These are phyloP conservation scores for Bisporella sp. DNA, from an alignment of 2,329 filamentous ascomycete genomes.

Conservation along the genomic window DNA sequence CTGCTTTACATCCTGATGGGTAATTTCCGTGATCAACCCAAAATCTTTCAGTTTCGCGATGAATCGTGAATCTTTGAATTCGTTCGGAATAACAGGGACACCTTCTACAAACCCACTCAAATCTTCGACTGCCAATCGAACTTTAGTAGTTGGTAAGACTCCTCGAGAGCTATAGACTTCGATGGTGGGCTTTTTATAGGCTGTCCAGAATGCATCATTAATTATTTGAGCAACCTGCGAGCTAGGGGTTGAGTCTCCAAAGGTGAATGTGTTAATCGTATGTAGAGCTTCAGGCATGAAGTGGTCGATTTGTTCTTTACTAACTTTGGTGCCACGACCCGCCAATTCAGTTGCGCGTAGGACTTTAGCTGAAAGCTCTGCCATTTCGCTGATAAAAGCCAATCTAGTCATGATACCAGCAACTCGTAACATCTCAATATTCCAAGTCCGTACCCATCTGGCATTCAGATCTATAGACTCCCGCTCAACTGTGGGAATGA, in stretches of 20 bases:
- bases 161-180: conserved; percentile 86
- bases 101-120: conserved; percentile 71
- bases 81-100: conserved; percentile 78
- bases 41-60: conserved; percentile 76
- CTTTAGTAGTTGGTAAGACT: conserved; percentile 74
- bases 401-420: conserved; percentile 86
- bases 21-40: conserved; percentile 81
- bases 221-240: conserved; percentile 77
- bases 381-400: conserved; percentile 84
- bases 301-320: conserved; percentile 55
- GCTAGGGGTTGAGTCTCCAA: conserved; percentile 84
- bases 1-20: conserved; percentile 74
- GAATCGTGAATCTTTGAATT: conserved; percentile 67
- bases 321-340: conserved; percentile 42
- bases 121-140: conserved; percentile 67
- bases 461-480: conserved; percentile 97
- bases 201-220: conserved; percentile 94
- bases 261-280: conserved; percentile 80
- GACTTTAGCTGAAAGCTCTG: conserved; percentile 59
- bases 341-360: conserved; percentile 35
- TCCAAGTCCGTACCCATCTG: conserved; percentile 91
- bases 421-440: conserved; percentile 83
- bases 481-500: conserved; percentile 94
- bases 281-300: conserved; percentile 76
- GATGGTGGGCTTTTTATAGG: conserved; percentile 73